A percentile compares a stretch with the other conserved stretches of the same genome.
Conservation (phyloP, 352 stramenopile genomes). For the Phytophthora sansomeana region DNA sequence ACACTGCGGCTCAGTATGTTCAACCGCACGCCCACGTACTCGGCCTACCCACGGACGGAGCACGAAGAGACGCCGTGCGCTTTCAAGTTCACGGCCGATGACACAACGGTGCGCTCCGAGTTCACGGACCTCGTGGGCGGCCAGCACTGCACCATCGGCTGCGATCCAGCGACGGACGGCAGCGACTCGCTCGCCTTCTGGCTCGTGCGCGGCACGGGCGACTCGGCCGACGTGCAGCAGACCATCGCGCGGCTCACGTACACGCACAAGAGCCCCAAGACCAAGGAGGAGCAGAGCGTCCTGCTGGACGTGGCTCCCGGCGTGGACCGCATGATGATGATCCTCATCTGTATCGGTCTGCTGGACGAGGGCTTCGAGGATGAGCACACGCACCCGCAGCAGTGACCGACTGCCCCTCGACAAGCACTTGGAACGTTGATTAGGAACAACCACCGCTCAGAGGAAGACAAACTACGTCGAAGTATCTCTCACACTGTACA, state of each 20-base stretch:
- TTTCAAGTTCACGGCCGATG: conserved; percentile 46
- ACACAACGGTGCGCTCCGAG: conserved; percentile 37
- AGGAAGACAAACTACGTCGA: too few relatives aligned
- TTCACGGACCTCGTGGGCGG: conserved; percentile 47
- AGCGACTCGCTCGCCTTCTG: conserved; percentile 42
- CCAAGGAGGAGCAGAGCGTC: conserved; percentile 27
- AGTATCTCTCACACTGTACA: too few relatives aligned
- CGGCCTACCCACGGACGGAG: conserved; percentile 45
- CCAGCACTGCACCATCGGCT: conserved; percentile 42
- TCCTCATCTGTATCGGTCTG: conserved; percentile 50
- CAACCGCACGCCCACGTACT: conserved; percentile 45
- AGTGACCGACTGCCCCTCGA: neutral
- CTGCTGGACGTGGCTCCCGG: conserved; percentile 43
- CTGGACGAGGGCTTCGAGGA: conserved; percentile 42
- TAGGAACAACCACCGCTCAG: conserved; percentile 10
- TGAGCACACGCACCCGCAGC: conserved; percentile 27
- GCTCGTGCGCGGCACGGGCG: conserved; percentile 41
- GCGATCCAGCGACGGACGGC: conserved; percentile 26
- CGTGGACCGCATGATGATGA: conserved; percentile 53
- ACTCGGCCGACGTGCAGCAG: conserved; percentile 38
- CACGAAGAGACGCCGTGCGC: conserved; percentile 45
- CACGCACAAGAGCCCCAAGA: conserved; percentile 35
- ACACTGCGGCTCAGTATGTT: conserved; percentile 46
- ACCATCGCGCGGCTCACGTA: conserved; percentile 39
- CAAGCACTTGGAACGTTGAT: neutral